These are phyloP conservation scores for Tulasnella sp. DNA, from an alignment of 768 basidiomycete genomes.

Conservation along the genomic window DNA sequence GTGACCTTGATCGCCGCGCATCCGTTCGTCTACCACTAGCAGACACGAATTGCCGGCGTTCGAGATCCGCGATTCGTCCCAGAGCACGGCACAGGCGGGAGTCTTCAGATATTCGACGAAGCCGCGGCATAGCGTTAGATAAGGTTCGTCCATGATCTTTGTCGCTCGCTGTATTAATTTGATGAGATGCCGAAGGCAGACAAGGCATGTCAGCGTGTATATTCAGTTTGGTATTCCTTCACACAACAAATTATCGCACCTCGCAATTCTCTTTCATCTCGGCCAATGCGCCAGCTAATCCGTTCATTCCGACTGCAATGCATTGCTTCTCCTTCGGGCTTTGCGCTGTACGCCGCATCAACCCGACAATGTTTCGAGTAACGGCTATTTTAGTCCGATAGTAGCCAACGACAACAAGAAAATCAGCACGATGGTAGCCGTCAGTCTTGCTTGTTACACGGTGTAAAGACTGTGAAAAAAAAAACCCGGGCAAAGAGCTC, in stretches of 20 bases:
- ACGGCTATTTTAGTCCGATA: neutral
- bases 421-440: neutral
- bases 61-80: constrained; percentile 2
- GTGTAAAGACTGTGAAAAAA: neutral
- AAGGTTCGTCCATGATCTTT: neutral
- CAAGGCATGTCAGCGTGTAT: neutral
- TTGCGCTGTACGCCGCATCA: constrained; percentile 6
- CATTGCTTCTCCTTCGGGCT: neutral
- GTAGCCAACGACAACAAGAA: neutral
- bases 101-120: constrained; percentile 13
- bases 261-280: constrained; percentile 9
- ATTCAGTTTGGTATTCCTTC: neutral
- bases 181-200: neutral
- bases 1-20: too few relatives aligned
- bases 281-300: neutral
- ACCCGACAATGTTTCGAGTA: constrained; percentile 3
- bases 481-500: constrained; percentile 19
- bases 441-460: neutral
- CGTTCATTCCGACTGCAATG: constrained; percentile 4
- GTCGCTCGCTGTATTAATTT: neutral
- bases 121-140: constrained; percentile 6
- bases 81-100: constrained; percentile 1
- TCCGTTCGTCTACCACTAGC: too few relatives aligned
- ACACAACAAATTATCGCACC: neutral
- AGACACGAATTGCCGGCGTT: neutral